phyloP scores from a whole-genome alignment of 1,139 yeast species.

The Barnettozyma hawaiiensis region DNA sequence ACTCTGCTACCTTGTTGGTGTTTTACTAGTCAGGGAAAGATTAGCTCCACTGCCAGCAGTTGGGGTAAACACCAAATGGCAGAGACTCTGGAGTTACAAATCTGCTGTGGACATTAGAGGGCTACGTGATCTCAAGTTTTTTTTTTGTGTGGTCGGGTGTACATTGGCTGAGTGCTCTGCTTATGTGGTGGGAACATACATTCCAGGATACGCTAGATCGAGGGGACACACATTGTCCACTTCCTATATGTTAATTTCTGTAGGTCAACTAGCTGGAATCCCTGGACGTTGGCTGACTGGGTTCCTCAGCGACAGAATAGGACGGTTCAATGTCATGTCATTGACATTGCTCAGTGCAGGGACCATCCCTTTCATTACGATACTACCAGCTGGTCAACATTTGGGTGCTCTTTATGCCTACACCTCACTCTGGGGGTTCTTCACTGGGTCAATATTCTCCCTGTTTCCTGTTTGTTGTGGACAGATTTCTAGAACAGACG shows the following conservation, averaged over 20 bases:
- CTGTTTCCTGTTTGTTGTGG: conserved; percentile 48
- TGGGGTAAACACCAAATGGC: conserved; percentile 5
- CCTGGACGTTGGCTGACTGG: conserved; percentile 58
- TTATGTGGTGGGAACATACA: conserved; percentile 45
- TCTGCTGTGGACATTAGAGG: conserved; percentile 26
- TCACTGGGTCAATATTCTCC: conserved; percentile 41
- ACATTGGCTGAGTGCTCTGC: conserved; percentile 39
- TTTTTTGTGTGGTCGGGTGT: conserved; percentile 25
- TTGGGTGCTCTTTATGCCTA: conserved; percentile 30
- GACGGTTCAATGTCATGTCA: conserved; percentile 43
- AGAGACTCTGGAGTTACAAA: conserved; percentile 12
- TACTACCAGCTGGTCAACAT: conserved; percentile 34
- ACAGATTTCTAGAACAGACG: conserved; percentile 58
- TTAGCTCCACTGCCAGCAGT: conserved; percentile 13
- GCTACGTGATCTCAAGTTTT: conserved; percentile 21
- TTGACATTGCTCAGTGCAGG: conserved; percentile 37
- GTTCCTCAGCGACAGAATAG: conserved; percentile 46
- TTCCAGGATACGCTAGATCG: conserved; percentile 49
- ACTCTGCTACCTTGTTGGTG: conserved; percentile 29
- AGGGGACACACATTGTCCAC: conserved; percentile 45
- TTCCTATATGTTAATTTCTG: conserved; percentile 48
- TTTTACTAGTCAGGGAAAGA: conserved; percentile 19
- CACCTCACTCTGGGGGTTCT: conserved; percentile 32
- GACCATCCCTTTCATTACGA: conserved; percentile 25
- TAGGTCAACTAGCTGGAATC: conserved; percentile 55